Evolutionary conservation across 2,329 filamentous ascomycete genomes (phyloP), one percentile per base, ranked within the genome.

Genomic region (Xylariaceae sp.): DNA sequence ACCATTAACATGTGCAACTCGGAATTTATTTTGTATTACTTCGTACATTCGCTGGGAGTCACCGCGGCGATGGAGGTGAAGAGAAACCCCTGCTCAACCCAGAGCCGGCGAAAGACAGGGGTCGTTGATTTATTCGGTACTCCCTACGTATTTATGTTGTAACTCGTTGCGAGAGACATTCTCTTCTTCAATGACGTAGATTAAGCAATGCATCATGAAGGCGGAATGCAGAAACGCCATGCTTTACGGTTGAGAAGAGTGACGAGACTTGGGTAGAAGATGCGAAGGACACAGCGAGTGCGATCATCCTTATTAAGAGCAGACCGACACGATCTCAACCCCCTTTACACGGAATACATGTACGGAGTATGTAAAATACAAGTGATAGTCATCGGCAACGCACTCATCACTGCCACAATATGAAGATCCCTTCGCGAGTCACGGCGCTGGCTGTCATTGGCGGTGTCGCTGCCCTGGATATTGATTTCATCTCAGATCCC

Each of bases 401-500:
- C 37, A 42, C 9, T 42, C 37, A 42, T 42, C 37, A 42, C 37
- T 34, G n/a, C 49, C 23, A 30, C 23, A 51, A 11, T n/a, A 61
- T 61, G 60, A 49, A 51, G 47, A 50, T 45, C 6, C 13, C 39
- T n/a, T 0, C 34, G 10, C 60, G 47, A 49, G 35, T 17, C 10
- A 53, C n/a, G 3, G 6, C 18, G 30, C 34, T 47, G 10, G 49
- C 23, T 17, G 18, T 39, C 42, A 55, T 57, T 7, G 18, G 54
- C 30, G 35, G 54, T 39, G 55, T 39, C 56, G 57, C 53, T 6
- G 60, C 58, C 8, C 42, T 59, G n/a, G 58, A 64, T 30, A 65
- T 67, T 51, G 58, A 44, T 3, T 66, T 68, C 42, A 53, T 66
- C 10, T 59, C 61, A 4, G 64, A 68, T 45, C 54, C 66, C 1